These are phyloP conservation scores for Guadua angustifolia DNA, from an alignment of 176 grass and related monocot genomes.

Conservation along the genomic window DNA sequence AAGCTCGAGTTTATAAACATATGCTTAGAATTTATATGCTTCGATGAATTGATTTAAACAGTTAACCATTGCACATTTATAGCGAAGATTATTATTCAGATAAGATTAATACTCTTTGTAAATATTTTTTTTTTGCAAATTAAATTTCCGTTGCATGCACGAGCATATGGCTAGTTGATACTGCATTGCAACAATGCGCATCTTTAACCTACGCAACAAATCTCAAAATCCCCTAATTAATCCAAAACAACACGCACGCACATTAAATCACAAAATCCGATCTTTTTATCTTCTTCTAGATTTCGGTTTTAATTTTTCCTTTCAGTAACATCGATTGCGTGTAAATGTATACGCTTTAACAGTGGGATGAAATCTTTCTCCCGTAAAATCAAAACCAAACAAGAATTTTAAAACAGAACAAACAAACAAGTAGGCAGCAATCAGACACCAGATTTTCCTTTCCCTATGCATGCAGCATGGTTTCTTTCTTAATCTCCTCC, in stretches of 20 bases:
- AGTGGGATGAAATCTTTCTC: neutral
- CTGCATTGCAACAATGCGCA: neutral
- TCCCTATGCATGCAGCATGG: neutral
- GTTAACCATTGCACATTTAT: no score
- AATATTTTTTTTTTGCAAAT: no score
- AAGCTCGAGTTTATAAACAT: no score
- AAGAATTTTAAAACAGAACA: neutral
- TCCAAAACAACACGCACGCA: neutral
- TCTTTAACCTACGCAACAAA: neutral
- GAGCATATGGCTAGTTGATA: no score
- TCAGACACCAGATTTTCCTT: neutral
- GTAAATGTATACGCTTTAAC: neutral
- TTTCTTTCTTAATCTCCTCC: slow-evolving; percentile 22
- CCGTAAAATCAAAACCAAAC: neutral
- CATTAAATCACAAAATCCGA: neutral
- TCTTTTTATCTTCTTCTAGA: neutral
- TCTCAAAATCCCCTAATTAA: neutral
- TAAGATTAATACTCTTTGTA: no score
- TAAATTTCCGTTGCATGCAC: no score
- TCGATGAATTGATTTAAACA: no score
- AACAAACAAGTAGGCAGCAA: neutral
- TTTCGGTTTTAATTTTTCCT: neutral
- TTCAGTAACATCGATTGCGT: neutral
- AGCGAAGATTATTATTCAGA: no score
- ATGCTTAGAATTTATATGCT: no score